These are phyloP conservation scores for Claviceps sorghi DNA, from an alignment of 2,329 filamentous ascomycete species.

Conservation along the genomic window DNA sequence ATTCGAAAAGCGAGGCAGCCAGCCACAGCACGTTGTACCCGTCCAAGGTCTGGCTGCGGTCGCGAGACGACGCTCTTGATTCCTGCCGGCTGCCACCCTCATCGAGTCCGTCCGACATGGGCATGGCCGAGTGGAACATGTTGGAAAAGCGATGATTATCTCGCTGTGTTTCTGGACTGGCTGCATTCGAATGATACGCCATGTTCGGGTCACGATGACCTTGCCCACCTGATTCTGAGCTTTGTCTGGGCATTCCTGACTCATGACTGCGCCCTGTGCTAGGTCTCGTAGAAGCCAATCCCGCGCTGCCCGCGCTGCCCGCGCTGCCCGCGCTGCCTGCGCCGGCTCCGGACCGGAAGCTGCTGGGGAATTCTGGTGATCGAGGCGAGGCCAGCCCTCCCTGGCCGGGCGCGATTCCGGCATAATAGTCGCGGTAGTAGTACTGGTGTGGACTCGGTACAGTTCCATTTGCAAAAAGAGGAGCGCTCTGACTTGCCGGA, in stretches of 20 bases:
- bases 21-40: conserved; percentile 71
- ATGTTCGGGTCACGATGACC: conserved; percentile 40
- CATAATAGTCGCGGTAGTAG: conserved; percentile 42
- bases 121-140: conserved; percentile 77
- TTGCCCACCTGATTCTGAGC: conserved; percentile 33
- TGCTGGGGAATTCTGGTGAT: conserved; percentile 36
- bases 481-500: conserved; percentile 25
- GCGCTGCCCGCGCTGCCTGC: conserved; percentile 9
- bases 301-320: not conserved
- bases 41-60: conserved; percentile 35
- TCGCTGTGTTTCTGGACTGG: conserved; percentile 33
- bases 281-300: conserved; percentile 30
- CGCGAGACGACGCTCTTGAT: conserved; percentile 46
- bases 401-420: conserved; percentile 23
- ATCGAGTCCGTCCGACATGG: conserved; percentile 53
- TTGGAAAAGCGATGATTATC: conserved; percentile 51
- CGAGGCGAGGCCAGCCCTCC: conserved; percentile 44
- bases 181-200: conserved; percentile 35
- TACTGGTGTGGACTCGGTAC: conserved; percentile 38
- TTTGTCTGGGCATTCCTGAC: conserved; percentile 35
- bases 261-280: conserved; percentile 47
- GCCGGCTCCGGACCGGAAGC: conserved; percentile 32
- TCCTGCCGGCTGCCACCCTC: conserved; percentile 33
- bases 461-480: conserved; percentile 3
- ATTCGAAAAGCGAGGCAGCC: conserved; percentile 88